These are phyloP conservation scores for Candolleomyces aberdarensis DNA, from an alignment of 768 basidiomycete species.

Conservation along the genomic window DNA sequence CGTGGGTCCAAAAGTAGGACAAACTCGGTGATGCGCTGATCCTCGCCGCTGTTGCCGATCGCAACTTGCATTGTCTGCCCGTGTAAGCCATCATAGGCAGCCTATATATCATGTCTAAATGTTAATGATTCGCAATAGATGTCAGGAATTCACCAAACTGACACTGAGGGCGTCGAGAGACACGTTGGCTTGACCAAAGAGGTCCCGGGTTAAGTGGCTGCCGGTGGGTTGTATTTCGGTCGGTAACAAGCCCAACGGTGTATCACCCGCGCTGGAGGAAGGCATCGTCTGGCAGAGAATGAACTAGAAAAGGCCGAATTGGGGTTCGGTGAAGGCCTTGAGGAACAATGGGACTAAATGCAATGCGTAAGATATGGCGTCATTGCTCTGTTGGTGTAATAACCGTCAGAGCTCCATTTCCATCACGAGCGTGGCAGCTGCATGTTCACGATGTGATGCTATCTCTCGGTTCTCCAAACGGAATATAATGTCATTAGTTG, in stretches of 20 bases:
- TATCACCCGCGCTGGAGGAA: no score
- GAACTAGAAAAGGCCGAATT: no score
- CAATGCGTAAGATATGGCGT: neutral
- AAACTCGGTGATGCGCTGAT: slow-evolving; percentile 40
- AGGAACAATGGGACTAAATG: no score
- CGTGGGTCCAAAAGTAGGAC: slow-evolving; percentile 10
- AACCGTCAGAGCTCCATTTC: slow-evolving; percentile 2
- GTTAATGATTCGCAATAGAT: neutral
- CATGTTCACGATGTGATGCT: no score
- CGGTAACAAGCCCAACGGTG: neutral
- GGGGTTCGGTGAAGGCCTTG: no score
- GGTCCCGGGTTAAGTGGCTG: neutral
- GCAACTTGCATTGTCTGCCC: slow-evolving; percentile 43
- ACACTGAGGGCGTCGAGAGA: slow-evolving; percentile 12
- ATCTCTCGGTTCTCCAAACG: no score
- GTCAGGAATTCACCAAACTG: neutral
- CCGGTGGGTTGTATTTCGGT: neutral
- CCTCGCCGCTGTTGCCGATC: slow-evolving; percentile 35
- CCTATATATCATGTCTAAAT: slow-evolving; percentile 23
- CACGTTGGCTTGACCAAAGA: slow-evolving; percentile 5
- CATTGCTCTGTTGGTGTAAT: neutral
- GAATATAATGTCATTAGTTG: no score
- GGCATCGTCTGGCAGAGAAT: no score
- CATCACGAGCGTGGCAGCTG: neutral
- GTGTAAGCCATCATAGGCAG: slow-evolving; percentile 41